Conservation (phyloP, 2,329 filamentous ascomycete genomes). For the Byssochlamys sp. region DNA sequence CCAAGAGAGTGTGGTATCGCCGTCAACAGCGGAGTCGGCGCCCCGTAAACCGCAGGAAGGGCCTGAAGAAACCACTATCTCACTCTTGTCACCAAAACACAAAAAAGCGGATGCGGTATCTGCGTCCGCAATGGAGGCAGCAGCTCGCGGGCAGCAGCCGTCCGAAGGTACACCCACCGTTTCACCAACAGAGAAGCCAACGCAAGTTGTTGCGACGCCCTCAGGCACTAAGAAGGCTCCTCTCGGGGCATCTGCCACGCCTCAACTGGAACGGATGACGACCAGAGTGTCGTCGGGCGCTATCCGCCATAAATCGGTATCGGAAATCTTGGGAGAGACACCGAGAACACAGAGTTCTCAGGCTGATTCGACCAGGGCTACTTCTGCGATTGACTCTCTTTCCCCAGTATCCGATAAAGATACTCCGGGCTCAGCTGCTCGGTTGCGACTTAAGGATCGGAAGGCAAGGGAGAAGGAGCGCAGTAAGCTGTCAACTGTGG, state of each 20-base stretch:
- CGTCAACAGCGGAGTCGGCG: constrained; percentile 3
- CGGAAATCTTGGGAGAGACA: constrained; percentile 58
- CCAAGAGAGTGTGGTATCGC: constrained; percentile 13
- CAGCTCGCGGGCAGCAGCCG: constrained; percentile 9
- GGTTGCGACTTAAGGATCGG: constrained; percentile 38
- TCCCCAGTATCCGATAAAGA: constrained; percentile 10
- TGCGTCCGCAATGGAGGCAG: constrained; percentile 6
- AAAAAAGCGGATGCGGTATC: constrained; percentile 8
- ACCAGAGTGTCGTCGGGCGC: constrained; percentile 62
- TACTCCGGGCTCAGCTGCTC: constrained; percentile 25
- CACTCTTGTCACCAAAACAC: constrained; percentile 5
- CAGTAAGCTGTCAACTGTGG: constrained; percentile 61
- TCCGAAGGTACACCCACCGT: constrained; percentile 7
- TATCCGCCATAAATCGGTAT: constrained; percentile 62
- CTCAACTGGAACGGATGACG: constrained; percentile 49
- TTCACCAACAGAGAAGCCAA: constrained; percentile 6
- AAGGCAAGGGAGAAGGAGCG: constrained; percentile 50
- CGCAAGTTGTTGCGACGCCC: constrained; percentile 11
- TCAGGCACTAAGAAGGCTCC: constrained; percentile 14
- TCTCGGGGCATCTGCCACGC: constrained; percentile 17
- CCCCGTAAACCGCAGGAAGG: constrained; percentile 12
- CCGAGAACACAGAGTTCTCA: constrained; percentile 31
- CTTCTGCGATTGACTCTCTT: constrained; percentile 11
- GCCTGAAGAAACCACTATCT: constrained; percentile 6
- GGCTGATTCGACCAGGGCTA: constrained; percentile 17